These are phyloP conservation scores for Aureobasidium vineae DNA, from an alignment of 2,329 filamentous ascomycete species.

Conservation along the genomic window DNA sequence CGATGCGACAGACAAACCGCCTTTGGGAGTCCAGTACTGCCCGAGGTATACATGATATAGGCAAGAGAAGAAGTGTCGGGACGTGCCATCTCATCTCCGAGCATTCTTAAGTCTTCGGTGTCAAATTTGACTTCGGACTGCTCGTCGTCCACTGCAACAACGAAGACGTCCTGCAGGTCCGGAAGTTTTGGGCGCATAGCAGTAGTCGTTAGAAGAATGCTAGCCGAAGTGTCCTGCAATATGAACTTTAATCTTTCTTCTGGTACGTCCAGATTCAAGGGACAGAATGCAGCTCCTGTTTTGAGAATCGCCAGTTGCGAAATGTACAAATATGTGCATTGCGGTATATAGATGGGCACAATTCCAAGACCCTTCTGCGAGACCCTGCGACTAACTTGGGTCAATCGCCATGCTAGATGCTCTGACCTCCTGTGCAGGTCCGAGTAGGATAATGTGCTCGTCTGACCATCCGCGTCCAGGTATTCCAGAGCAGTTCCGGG, in stretches of 20 bases:
- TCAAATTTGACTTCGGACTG: not conserved
- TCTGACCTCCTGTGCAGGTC: constrained; percentile 61
- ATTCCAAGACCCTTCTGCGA: constrained; percentile 45
- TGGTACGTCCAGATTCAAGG: constrained; percentile 75
- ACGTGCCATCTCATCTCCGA: not conserved
- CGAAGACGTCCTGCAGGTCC: constrained; percentile 37
- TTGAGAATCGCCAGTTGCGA: constrained; percentile 75
- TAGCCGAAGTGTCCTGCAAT: constrained; percentile 69
- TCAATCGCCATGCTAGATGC: constrained; percentile 55
- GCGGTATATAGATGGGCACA: constrained; percentile 73
- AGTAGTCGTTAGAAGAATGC: constrained; percentile 63
- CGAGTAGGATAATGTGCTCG: constrained; percentile 57
- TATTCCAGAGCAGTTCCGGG: constrained; percentile 62
- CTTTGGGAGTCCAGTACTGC: constrained; percentile 85
- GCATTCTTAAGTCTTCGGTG: not conserved
- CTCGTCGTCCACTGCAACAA: constrained; percentile 46
- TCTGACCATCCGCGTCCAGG: constrained; percentile 50
- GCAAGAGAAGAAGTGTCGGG: constrained; percentile 51
- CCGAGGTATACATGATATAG: constrained; percentile 93
- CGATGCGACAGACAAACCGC: constrained; percentile 79
- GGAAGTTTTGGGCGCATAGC: constrained; percentile 46
- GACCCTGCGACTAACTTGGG: constrained; percentile 33
- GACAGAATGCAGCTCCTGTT: constrained; percentile 81
- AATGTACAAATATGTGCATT: constrained; percentile 75
- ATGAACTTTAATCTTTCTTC: constrained; percentile 77